Evolutionary conservation across 164 flowering plant species (phyloP).

Genomic region (Annona cherimola): DNA sequence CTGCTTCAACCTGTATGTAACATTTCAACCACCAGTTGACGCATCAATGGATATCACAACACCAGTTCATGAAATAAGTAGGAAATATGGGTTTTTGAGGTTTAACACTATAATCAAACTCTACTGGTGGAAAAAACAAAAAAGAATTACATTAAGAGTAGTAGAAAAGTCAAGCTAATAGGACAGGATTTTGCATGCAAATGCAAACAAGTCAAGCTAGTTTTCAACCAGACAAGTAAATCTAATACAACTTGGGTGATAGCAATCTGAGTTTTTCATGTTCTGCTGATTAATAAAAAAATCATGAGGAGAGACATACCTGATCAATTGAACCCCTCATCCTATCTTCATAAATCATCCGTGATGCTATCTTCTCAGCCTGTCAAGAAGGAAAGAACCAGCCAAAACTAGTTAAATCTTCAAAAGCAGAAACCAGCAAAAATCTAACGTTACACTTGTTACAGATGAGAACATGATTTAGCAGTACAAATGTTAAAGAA

Average conservation of each 20-base stretch:
- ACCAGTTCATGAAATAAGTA: background rate
- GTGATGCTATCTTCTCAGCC: constrained; percentile 99
- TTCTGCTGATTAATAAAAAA: background rate
- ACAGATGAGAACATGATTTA: background rate
- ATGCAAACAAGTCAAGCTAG: background rate
- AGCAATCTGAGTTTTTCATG: background rate
- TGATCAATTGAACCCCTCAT: constrained; percentile 99
- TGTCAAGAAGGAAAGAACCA: constrained; percentile 24
- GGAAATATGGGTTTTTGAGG: background rate
- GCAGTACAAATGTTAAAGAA: background rate
- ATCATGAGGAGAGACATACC: constrained; percentile 32
- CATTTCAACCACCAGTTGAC: background rate
- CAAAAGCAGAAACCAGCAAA: background rate
- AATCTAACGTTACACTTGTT: background rate
- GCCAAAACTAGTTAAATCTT: background rate
- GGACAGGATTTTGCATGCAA: background rate
- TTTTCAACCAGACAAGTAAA: background rate
- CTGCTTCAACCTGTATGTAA: constrained; percentile 73
- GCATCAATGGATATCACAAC: background rate
- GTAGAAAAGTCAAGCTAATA: background rate
- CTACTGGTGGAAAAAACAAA: no score
- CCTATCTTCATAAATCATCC: constrained; percentile 92
- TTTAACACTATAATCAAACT: background rate
- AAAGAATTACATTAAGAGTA: no score
- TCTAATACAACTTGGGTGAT: background rate